These are phyloP conservation scores for Gardenia jasminoides DNA, from an alignment of 257 asterid species.

Conservation along the genomic window DNA sequence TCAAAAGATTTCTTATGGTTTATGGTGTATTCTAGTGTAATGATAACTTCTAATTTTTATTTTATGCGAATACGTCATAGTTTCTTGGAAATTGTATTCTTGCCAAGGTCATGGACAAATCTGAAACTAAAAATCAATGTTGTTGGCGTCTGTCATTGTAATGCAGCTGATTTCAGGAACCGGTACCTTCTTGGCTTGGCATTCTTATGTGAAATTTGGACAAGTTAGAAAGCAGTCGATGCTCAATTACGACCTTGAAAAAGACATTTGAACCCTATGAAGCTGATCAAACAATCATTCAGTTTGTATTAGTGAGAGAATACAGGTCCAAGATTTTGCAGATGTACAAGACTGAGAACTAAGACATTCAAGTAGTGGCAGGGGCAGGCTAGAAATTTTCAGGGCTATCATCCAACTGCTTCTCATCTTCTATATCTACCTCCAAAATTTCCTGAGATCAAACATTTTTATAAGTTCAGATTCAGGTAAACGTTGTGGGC, in stretches of 20 bases:
- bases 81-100: background rate
- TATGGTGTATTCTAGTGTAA: background rate
- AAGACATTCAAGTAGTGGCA: background rate
- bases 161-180: no score
- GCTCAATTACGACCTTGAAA: background rate
- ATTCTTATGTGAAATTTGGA: background rate
- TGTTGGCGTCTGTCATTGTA: background rate
- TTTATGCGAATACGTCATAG: background rate
- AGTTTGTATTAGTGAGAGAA: background rate
- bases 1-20: background rate
- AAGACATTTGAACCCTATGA: background rate
- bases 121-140: no score
- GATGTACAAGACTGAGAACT: background rate
- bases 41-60: background rate
- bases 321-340: background rate
- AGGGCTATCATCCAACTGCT: constrained; percentile 96
- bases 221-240: background rate
- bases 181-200: background rate
- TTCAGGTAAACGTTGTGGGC: background rate
- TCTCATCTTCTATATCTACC: constrained; percentile 92
- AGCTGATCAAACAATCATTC: background rate
- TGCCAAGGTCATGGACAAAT: no score
- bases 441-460: constrained; percentile 78
- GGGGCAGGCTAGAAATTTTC: constrained; percentile 48
- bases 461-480: background rate